Conservation (phyloP, 495 filamentous ascomycete genomes). For the Penicillium lividum region DNA sequence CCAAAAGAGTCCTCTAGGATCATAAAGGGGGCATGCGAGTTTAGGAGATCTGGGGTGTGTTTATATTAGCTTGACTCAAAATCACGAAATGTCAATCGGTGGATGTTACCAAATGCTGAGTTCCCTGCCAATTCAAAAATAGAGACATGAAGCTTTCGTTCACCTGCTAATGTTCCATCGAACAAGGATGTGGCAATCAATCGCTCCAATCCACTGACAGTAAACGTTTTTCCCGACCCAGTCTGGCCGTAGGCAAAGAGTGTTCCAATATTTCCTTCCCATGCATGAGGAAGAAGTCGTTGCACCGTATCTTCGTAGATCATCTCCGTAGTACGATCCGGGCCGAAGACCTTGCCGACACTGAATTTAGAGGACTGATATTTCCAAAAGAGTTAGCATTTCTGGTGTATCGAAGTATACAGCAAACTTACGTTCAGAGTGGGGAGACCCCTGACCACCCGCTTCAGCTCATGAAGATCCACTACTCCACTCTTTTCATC, state of each 20-base stretch:
- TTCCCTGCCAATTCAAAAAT: slow-evolving; percentile 37
- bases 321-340: slow-evolving; percentile 17
- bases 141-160: slow-evolving; percentile 28
- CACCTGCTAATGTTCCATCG: slow-evolving; percentile 22
- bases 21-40: slow-evolving; percentile 19
- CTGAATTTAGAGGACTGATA: slow-evolving; percentile 15
- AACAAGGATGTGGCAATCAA: slow-evolving; percentile 29
- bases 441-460: slow-evolving; percentile 13
- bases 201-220: slow-evolving; percentile 31
- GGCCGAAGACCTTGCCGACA: slow-evolving; percentile 20
- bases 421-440: slow-evolving; percentile 16
- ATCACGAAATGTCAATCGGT: background rate
- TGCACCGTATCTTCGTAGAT: slow-evolving; percentile 28
- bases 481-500: slow-evolving; percentile 10
- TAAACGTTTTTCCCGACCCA: slow-evolving; percentile 49
- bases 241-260: slow-evolving; percentile 52
- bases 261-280: slow-evolving; percentile 33
- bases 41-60: slow-evolving; percentile 23
- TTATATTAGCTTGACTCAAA: background rate
- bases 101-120: slow-evolving; percentile 24
- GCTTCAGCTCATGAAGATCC: slow-evolving; percentile 17
- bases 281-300: slow-evolving; percentile 31
- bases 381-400: background rate
- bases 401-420: background rate
- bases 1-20: slow-evolving; percentile 37